Evolutionary conservation across 2,329 filamentous ascomycete genomes (phyloP), one percentile per base, ranked within the genome.

Genomic region (Epichloe hybrida): DNA sequence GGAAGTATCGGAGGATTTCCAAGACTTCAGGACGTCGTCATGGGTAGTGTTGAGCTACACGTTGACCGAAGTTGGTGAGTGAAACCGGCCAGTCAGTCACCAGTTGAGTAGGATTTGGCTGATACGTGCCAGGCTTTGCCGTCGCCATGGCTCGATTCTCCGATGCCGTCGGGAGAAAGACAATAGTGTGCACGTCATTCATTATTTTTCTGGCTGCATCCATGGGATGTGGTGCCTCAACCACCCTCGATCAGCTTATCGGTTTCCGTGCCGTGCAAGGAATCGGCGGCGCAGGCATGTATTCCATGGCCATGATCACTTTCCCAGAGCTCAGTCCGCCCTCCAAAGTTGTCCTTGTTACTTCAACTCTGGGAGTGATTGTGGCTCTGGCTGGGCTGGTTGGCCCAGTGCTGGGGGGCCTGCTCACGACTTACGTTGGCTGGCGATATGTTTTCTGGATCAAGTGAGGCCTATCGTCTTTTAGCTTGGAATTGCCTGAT

Each of bases 401-500:
- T 17, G 75, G 75, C 0, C 75, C 75, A 0, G 64, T 77, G 1
- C 58, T 79, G n/a, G 76, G 76, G 75, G 75, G 74, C 3, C 39
- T 76, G 4, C 57, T 79, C 35, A 76, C 74, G 1, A 61, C 73
- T 13, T 76, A 74, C 50, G 58, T 66, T 1, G 69, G 62, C 11
- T 79, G 76, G 76, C 63, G 72, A 53, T 78, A 74, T 71, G 67
- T 79, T 3, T 81, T 80, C 61, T 79, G 74, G 73, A 75, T 80
- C 57, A 81, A 80, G 74, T 77, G 57, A 46, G 71, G 27, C 27
- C 27, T 31, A 11, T 4, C 4, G 4, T 31, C 27, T 31, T 31
- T 11, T 11, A 31, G 27, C 27, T 31, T 11, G 3, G 27, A 31
- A 11, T 31, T 31, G 27, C 27, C 27, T 31, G 1, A 31, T 31